Base-by-base conservation (phyloP, 1,139 yeast genomes). In the Meyerozyma guilliermondii region DNA sequence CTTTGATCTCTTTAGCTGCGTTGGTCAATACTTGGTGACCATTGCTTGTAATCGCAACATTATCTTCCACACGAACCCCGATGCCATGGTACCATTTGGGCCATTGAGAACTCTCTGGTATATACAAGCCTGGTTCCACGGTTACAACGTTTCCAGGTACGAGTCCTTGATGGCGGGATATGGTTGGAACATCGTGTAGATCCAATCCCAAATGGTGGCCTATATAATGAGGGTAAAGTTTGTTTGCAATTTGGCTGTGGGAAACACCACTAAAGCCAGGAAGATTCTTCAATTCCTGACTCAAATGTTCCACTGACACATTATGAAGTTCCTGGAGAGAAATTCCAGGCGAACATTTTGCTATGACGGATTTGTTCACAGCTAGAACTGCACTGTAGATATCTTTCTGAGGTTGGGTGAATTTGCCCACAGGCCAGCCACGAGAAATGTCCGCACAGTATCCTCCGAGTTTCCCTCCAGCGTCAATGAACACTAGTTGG, bases 121-220 rank as follows among this genome's bases (percentile, higher is more conserved):
- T 78, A 59, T 92, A 92, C 30, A 92, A 75, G 22, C 98, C 98
- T 0, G 98, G 98, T 59, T 92, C 98, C 27, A 92, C 81, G 1
- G 98, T 92, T 38, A 92, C 71, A 3, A 92, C 97, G 53, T 84
- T 88, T 3, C 87, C 87, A 24, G 65, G 68, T 30, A 61, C 65
- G 37, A 86, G 57, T 34, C 64, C 70, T 39, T 71, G 75, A 52
- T 60, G 73, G 56, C 81, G 74, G 26, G 83, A 78, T 42, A 71
- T 75, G 33, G 72, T 62, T 11, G 92, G 88, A 23, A 83, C 74
- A 59, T 91, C 98, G 63, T 91, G 98, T 29, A 91, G 87, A 54
- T 92, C 98, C 38, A 94, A 66, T 0, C 99, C 99, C 39, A 94
- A 69, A 56, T 92, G 92, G 60, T 94, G 99, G 3, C 98, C 98